Conservation (phyloP, 768 basidiomycete species). For the Leccinum uliginosum region DNA sequence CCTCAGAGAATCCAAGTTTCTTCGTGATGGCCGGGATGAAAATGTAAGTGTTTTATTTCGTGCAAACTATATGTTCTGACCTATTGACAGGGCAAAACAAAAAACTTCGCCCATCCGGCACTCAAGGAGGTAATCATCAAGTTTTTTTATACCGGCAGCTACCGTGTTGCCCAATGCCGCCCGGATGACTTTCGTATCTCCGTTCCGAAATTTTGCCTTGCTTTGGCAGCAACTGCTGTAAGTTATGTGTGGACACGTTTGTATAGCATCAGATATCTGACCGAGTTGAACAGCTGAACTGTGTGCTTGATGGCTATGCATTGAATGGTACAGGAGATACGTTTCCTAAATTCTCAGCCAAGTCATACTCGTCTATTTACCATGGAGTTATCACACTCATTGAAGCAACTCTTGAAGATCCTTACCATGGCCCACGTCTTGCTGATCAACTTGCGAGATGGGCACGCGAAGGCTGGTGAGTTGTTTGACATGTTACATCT, state of each 20-base stretch:
- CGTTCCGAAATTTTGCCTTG: not conserved
- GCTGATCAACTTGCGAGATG: not conserved
- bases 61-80: not conserved
- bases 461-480: not conserved
- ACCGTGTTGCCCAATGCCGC: not conserved
- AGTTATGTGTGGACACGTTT: not conserved
- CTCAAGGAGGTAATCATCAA: not conserved
- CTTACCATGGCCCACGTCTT: not conserved
- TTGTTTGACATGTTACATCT: not conserved
- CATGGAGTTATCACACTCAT: not conserved
- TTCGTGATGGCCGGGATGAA: not conserved
- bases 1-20: not conserved
- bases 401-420: not conserved
- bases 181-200: not conserved
- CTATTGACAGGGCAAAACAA: not conserved
- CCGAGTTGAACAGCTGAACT: not conserved
- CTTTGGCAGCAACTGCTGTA: not conserved
- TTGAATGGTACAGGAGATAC: not conserved
- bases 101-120: not conserved
- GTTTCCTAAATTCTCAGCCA: not conserved
- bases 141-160: not conserved
- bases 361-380: not conserved
- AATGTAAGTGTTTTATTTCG: not conserved
- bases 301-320: not conserved
- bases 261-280: not conserved